Evolutionary conservation across 768 basidiomycete species (phyloP).

Genomic region (Dacryopinax spathularia): DNA sequence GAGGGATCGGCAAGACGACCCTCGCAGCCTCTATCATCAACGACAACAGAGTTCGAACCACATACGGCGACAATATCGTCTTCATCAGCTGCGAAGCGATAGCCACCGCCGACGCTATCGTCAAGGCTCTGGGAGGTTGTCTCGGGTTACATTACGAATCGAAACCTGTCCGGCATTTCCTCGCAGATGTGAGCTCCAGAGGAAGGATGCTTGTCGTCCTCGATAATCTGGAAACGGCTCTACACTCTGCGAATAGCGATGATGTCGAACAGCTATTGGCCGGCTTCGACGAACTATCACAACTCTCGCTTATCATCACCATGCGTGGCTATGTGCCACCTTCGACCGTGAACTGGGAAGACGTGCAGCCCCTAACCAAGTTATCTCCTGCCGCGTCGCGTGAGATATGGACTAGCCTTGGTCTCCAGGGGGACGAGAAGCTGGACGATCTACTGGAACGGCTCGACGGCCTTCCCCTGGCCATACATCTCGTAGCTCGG

Average conservation of each 20-base stretch:
- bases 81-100: background rate
- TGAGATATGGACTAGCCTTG: background rate
- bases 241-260: background rate
- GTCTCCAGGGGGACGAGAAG: background rate
- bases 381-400: background rate
- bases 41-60: background rate
- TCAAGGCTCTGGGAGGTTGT: background rate
- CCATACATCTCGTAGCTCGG: background rate
- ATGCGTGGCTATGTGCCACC: background rate
- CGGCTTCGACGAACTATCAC: background rate
- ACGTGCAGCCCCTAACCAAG: background rate
- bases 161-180: background rate
- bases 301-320: background rate
- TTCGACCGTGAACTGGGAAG: background rate
- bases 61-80: background rate
- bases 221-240: background rate
- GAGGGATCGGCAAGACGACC: background rate
- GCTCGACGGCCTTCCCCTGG: background rate
- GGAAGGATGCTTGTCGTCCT: background rate
- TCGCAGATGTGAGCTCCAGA: background rate
- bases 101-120: background rate
- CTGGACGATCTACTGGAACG: background rate
- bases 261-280: background rate
- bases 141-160: background rate
- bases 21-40: background rate